Percentiles rank a stretch among this genome's conserved stretches.
Conservation (phyloP, 1,139 yeast genomes). For the Kurtzmaniella quercitrusa region DNA sequence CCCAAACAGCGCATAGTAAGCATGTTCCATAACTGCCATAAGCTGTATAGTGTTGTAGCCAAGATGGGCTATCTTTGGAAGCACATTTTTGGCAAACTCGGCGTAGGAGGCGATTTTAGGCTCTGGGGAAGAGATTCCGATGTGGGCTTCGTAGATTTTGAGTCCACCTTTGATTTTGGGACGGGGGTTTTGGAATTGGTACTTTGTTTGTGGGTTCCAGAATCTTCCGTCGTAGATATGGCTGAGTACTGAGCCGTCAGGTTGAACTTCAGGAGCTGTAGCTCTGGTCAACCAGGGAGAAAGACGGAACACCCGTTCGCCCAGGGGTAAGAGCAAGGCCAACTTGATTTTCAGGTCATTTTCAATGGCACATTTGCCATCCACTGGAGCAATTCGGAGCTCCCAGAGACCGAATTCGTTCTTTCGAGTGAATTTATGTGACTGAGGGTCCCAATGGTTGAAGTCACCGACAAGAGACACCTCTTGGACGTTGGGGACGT, state of each 20-base stretch:
- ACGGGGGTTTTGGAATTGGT: constrained; percentile 59
- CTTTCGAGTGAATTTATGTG: constrained; percentile 53
- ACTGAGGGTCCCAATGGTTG: constrained; percentile 68
- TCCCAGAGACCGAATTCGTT: constrained; percentile 68
- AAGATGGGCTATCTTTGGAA: constrained; percentile 79
- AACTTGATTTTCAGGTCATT: constrained; percentile 82
- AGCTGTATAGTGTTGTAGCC: constrained; percentile 93
- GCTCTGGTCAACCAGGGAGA: constrained; percentile 91
- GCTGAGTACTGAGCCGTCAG: constrained; percentile 24
- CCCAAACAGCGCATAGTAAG: constrained; percentile 96
- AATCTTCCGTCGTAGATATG: constrained; percentile 75
- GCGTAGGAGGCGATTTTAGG: constrained; percentile 79
- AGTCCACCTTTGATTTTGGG: constrained; percentile 50
- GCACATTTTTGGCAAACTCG: constrained; percentile 72
- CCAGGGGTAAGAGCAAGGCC: constrained; percentile 59
- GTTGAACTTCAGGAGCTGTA: constrained; percentile 53
- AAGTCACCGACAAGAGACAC: constrained; percentile 88
- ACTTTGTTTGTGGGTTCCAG: constrained; percentile 74
- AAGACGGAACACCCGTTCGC: constrained; percentile 69
- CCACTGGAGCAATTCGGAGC: constrained; percentile 49
- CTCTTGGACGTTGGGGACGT: constrained; percentile 80
- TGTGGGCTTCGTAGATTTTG: constrained; percentile 91
- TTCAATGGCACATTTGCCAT: constrained; percentile 63
- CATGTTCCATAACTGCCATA: constrained; percentile 99
- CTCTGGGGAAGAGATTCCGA: constrained; percentile 91